These are phyloP conservation scores for Solanum aculeatissimum DNA, from an alignment of 305 asterid genomes.

Conservation along the genomic window DNA sequence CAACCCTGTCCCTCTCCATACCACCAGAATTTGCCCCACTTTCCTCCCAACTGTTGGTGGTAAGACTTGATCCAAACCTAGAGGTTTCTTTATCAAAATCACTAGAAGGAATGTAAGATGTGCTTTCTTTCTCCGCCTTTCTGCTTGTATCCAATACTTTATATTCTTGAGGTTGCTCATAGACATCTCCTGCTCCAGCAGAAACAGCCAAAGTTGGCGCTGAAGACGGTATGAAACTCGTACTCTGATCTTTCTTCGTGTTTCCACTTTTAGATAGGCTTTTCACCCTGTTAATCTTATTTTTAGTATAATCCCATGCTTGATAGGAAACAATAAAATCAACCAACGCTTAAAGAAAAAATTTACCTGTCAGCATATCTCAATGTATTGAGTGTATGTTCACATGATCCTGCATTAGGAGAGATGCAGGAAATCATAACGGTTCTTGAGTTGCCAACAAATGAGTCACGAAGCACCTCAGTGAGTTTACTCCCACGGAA, in stretches of 20 bases:
- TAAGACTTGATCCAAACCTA: conserved; percentile 25
- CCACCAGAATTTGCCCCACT: conserved; percentile 27
- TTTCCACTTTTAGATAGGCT: conserved; percentile 85
- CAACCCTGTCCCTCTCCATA: conserved; percentile 26
- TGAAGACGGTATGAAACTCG: conserved; percentile 9
- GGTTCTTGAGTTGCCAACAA: conserved; percentile 93
- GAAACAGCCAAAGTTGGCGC: conserved; percentile 44
- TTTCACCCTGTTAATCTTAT: conserved; percentile 54
- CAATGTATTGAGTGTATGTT: conserved; percentile 90
- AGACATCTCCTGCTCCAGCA: conserved; percentile 69
- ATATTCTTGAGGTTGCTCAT: conserved; percentile 56
- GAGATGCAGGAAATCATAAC: conserved; percentile 98
- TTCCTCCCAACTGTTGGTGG: conserved; percentile 21
- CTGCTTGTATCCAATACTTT: conserved; percentile 33
- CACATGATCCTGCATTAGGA: conserved; percentile 92
- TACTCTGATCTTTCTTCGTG: conserved; percentile 57
- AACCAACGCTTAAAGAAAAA: background rate
- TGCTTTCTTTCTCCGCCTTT: conserved; percentile 39
- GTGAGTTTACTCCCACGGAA: conserved; percentile 98
- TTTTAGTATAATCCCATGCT: background rate
- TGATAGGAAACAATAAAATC: background rate
- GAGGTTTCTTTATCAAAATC: conserved; percentile 46
- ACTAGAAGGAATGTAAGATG: conserved; percentile 31
- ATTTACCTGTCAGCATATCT: conserved; percentile 95
- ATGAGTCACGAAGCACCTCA: conserved; percentile 91